phyloP scores from a whole-genome alignment of 345 rosid genomes.

The Dovyalis caffra region DNA sequence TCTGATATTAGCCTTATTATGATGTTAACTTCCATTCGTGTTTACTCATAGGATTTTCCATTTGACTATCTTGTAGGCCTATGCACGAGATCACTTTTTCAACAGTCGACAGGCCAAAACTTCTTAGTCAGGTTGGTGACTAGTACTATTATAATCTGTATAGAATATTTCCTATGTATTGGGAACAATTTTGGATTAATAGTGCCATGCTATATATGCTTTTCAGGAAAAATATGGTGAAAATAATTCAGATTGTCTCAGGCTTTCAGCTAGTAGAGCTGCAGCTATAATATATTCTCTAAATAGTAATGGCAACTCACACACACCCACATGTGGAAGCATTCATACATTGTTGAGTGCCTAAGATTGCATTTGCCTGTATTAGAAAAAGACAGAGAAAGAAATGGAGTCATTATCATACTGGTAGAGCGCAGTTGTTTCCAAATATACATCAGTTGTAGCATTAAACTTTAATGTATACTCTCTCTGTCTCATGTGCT shows the following conservation, averaged over 20 bases:
- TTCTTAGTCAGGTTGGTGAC: slow-evolving; percentile 76
- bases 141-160: background rate
- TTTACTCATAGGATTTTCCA: slow-evolving; percentile 1
- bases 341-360: background rate
- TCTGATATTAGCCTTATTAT: background rate
- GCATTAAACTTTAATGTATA: background rate
- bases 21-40: slow-evolving; percentile 3
- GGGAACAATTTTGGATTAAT: background rate
- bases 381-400: background rate
- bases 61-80: slow-evolving; percentile 56
- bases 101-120: slow-evolving; percentile 92
- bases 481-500: background rate
- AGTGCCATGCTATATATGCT: background rate
- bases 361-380: background rate
- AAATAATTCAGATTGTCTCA: background rate
- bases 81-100: slow-evolving; percentile 97
- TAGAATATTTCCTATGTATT: background rate
- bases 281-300: background rate
- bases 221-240: background rate
- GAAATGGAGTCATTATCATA: too few species aligned
- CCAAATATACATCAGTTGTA: background rate
- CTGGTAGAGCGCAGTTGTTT: background rate
- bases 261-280: slow-evolving; percentile 3
- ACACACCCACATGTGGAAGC: background rate
- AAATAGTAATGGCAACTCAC: background rate